phyloP scores from a whole-genome alignment of 1,139 yeast species.

The Zygotorulaspora mrakii region DNA sequence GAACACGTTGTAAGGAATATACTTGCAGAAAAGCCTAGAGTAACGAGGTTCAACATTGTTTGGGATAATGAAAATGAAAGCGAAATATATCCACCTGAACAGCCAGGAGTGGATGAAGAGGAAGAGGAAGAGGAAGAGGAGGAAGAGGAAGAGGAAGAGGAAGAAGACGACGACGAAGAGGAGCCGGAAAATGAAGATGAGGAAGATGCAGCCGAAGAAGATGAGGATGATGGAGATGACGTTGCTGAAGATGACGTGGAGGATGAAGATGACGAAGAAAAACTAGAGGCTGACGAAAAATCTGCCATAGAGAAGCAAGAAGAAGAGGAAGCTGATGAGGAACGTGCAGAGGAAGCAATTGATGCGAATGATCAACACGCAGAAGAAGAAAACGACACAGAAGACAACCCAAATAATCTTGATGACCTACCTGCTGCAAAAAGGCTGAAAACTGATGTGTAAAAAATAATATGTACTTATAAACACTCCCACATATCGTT shows the following conservation, averaged over 20 bases:
- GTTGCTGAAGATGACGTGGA: slow-evolving; percentile 38
- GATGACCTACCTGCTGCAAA: slow-evolving; percentile 18
- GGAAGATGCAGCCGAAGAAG: slow-evolving; percentile 40
- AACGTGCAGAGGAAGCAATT: slow-evolving; percentile 37
- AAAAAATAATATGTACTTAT: slow-evolving; percentile 2
- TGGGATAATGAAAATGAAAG: slow-evolving; percentile 74
- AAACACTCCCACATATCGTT: slow-evolving; percentile 39
- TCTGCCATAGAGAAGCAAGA: slow-evolving; percentile 37
- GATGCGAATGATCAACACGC: slow-evolving; percentile 41
- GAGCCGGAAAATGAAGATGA: slow-evolving; percentile 43
- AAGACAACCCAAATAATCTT: slow-evolving; percentile 27
- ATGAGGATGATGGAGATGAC: slow-evolving; percentile 38
- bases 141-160: slow-evolving; percentile 52
- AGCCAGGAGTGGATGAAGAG: slow-evolving; percentile 52
- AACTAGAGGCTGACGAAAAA: slow-evolving; percentile 40
- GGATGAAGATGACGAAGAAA: slow-evolving; percentile 41
- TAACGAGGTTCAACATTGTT: slow-evolving; percentile 90
- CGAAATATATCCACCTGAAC: slow-evolving; percentile 75
- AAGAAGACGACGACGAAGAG: slow-evolving; percentile 49
- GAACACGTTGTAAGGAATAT: slow-evolving; percentile 93
- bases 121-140: slow-evolving; percentile 59
- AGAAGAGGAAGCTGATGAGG: slow-evolving; percentile 38
- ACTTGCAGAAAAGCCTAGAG: slow-evolving; percentile 95
- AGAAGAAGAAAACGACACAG: slow-evolving; percentile 40
- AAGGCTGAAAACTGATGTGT: slow-evolving; percentile 14